phyloP scores from a whole-genome alignment of 371 early-diverging fungal genomes.

The Mortierella sp. region DNA sequence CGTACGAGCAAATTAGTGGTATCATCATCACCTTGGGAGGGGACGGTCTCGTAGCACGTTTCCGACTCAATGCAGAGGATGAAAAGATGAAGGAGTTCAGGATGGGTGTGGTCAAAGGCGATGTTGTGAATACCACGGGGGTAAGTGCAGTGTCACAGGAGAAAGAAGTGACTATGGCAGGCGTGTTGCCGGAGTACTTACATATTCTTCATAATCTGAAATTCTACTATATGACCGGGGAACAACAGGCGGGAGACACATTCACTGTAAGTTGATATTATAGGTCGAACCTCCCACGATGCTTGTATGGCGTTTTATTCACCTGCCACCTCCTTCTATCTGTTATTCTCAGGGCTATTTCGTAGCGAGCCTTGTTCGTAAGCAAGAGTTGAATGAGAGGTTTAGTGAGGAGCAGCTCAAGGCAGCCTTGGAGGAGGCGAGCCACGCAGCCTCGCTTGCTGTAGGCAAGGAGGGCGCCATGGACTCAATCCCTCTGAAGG shows the following conservation, averaged over 20 bases:
- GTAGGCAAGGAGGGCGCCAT: constrained; percentile 71
- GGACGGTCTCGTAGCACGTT: constrained; percentile 68
- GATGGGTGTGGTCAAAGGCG: constrained; percentile 59
- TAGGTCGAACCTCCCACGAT: not conserved
- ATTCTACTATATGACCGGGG: too few relatives aligned
- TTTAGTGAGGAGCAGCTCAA: constrained; percentile 57
- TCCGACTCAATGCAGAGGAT: constrained; percentile 54
- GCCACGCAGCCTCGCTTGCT: constrained; percentile 68
- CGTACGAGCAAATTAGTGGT: constrained; percentile 63
- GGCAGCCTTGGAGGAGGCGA: constrained; percentile 62
- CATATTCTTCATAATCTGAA: too few relatives aligned
- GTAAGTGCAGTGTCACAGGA: constrained; percentile 54
- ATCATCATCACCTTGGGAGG: constrained; percentile 83
- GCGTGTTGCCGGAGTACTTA: too few relatives aligned
- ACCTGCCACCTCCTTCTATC: too few relatives aligned
- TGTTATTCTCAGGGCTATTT: constrained; percentile 81
- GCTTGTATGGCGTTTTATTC: too few relatives aligned
- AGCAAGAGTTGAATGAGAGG: constrained; percentile 46
- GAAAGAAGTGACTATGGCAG: too few relatives aligned
- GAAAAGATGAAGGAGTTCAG: constrained; percentile 54
- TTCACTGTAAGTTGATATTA: constrained; percentile 71
- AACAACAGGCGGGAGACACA: constrained; percentile 75
- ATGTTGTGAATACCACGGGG: constrained; percentile 78
- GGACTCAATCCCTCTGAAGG: constrained; percentile 67
- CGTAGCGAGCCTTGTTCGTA: constrained; percentile 67